A percentile compares a stretch with the other conserved stretches of the same genome.
These are phyloP conservation scores for Tetrahymena borealis DNA, from an alignment of 73 alveolate genomes.

Conservation along the genomic window DNA sequence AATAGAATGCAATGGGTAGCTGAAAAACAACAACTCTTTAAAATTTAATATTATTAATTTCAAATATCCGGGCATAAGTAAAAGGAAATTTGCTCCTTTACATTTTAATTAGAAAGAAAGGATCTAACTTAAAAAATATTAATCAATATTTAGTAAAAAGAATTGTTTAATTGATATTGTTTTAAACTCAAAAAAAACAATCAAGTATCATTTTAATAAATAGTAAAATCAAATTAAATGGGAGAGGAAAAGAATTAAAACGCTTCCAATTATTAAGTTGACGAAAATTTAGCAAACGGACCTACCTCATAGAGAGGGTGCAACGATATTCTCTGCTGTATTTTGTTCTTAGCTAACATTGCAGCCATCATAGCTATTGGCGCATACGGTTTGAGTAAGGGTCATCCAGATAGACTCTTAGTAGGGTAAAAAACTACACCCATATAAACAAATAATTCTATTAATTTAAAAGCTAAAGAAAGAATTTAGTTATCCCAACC, in stretches of 20 bases:
- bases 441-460: too few relatives aligned
- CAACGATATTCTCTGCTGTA: conserved; percentile 81
- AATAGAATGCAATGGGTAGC: too few relatives aligned
- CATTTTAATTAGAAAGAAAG: too few relatives aligned
- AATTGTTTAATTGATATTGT: too few relatives aligned
- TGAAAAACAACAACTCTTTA: too few relatives aligned
- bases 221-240: not conserved
- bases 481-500: too few relatives aligned
- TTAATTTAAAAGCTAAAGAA: too few relatives aligned
- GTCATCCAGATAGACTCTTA: conserved; percentile 67
- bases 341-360: conserved; percentile 64
- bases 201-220: not conserved
- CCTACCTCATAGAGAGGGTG: conserved; percentile 79
- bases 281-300: conserved; percentile 62
- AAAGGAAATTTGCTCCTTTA: too few relatives aligned
- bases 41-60: too few relatives aligned
- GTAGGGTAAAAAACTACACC: not conserved
- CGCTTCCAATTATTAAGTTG: not conserved
- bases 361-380: conserved; percentile 71
- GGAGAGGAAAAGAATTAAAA: not conserved
- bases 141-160: too few relatives aligned
- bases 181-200: not conserved
- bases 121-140: too few relatives aligned
- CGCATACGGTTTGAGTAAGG: conserved; percentile 70
- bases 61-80: too few relatives aligned